Evolutionary conservation across 176 grass and related monocot genomes (phyloP).

Genomic region (Oryza punctata): DNA sequence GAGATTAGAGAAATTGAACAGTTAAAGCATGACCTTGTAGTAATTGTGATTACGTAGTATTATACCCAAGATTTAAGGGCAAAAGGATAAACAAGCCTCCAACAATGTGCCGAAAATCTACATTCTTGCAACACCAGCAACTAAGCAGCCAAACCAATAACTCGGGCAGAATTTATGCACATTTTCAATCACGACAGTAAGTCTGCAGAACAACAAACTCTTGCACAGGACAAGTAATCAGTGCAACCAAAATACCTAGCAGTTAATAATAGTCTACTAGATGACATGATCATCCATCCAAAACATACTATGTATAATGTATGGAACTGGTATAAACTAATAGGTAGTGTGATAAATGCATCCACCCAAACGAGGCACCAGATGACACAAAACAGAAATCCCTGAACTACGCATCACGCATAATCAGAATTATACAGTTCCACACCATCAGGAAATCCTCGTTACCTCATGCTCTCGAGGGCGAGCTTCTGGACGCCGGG

Average conservation of each 20-base stretch:
- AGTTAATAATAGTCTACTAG: background rate
- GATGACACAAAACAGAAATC: background rate
- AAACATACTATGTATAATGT: background rate
- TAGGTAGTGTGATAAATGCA: background rate
- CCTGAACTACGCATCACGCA: background rate
- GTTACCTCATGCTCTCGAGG: conserved; percentile 80
- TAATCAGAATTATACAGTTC: background rate
- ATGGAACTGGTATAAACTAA: background rate
- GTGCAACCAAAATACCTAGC: background rate
- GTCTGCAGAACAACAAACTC: background rate
- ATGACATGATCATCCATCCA: background rate
- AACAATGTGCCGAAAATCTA: background rate
- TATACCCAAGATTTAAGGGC: background rate
- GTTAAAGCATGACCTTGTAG: background rate
- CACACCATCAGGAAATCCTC: background rate
- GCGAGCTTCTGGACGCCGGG: conserved; percentile 70
- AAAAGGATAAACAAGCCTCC: background rate
- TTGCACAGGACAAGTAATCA: background rate
- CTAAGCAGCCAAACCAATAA: background rate
- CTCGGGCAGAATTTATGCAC: background rate
- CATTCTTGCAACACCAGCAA: background rate
- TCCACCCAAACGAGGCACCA: background rate
- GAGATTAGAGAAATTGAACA: background rate
- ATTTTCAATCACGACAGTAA: background rate
- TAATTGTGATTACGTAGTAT: too few relatives aligned